A percentile compares a stretch with the other conserved stretches of the same genome.
Conservation (phyloP, 2,329 filamentous ascomycete genomes). For the Annulohypoxylon truncatum region DNA sequence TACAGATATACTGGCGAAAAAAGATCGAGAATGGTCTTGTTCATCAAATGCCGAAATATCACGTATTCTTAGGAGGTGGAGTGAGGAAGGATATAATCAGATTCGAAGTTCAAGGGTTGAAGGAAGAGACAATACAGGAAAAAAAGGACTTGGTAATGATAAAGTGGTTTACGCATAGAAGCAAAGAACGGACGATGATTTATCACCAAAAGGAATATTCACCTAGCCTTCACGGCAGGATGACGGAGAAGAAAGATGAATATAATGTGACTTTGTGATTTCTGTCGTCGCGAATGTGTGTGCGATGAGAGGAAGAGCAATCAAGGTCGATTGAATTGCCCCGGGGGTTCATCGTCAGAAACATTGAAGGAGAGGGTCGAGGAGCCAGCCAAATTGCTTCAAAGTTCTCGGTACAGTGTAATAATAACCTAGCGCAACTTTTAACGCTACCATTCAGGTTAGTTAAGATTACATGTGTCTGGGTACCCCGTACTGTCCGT, state of each 20-base stretch:
- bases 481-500: slow-evolving; percentile 16
- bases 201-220: slow-evolving; percentile 27
- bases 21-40: slow-evolving; percentile 11
- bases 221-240: slow-evolving; percentile 13
- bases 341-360: slow-evolving; percentile 27
- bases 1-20: background rate
- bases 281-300: slow-evolving; percentile 13
- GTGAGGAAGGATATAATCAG: slow-evolving; percentile 11
- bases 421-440: slow-evolving; percentile 11
- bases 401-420: slow-evolving; percentile 17
- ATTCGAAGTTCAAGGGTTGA: slow-evolving; percentile 14
- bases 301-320: slow-evolving; percentile 26
- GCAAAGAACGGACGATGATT: slow-evolving; percentile 36
- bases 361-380: slow-evolving; percentile 21
- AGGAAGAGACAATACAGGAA: slow-evolving; percentile 13
- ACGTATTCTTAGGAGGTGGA: slow-evolving; percentile 1
- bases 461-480: slow-evolving; percentile 6
- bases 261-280: slow-evolving; percentile 16
- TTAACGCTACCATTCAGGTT: slow-evolving; percentile 14
- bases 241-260: slow-evolving; percentile 13
- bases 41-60: slow-evolving; percentile 13
- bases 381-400: slow-evolving; percentile 32
- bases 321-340: slow-evolving; percentile 20
- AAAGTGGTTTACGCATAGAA: slow-evolving; percentile 11
- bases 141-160: slow-evolving; percentile 21